phyloP scores from a whole-genome alignment of 192 early-diverging fungal genomes.

The Chytriomyces sp. region DNA sequence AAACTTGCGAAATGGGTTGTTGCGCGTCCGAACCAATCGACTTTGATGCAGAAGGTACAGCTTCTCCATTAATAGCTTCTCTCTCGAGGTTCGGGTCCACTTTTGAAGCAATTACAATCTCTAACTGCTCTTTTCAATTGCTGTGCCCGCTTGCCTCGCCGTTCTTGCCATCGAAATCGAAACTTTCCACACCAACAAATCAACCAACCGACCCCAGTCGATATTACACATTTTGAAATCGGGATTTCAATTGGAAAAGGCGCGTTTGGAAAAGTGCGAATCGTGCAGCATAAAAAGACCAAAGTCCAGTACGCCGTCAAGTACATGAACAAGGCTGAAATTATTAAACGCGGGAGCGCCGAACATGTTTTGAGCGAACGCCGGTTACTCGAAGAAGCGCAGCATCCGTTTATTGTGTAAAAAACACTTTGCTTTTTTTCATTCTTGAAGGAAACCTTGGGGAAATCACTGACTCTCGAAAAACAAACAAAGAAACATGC shows the following conservation, averaged over 20 bases:
- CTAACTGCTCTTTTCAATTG: background rate
- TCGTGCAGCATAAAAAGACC: constrained; percentile 84
- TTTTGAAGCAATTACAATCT: background rate
- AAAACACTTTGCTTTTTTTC: background rate
- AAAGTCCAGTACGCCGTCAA: constrained; percentile 86
- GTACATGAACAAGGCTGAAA: constrained; percentile 97
- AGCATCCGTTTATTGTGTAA: constrained; percentile 75
- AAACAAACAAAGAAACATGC: constrained; percentile 47
- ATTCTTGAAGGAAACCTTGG: background rate
- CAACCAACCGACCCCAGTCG: constrained; percentile 51
- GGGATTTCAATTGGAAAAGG: constrained; percentile 90
- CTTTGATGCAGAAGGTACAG: background rate
- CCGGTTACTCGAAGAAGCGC: constrained; percentile 81
- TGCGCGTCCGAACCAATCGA: background rate
- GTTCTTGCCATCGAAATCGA: background rate
- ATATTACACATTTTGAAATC: constrained; percentile 88
- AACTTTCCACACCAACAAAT: background rate
- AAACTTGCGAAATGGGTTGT: background rate
- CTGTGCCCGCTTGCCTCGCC: background rate
- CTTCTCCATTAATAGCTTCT: background rate
- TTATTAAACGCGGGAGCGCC: constrained; percentile 78
- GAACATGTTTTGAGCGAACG: constrained; percentile 90
- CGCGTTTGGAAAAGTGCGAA: constrained; percentile 92
- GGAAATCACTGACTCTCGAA: background rate
- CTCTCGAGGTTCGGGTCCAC: background rate